Conservation (phyloP, 495 filamentous ascomycete species). For the Pyronema domesticum region DNA sequence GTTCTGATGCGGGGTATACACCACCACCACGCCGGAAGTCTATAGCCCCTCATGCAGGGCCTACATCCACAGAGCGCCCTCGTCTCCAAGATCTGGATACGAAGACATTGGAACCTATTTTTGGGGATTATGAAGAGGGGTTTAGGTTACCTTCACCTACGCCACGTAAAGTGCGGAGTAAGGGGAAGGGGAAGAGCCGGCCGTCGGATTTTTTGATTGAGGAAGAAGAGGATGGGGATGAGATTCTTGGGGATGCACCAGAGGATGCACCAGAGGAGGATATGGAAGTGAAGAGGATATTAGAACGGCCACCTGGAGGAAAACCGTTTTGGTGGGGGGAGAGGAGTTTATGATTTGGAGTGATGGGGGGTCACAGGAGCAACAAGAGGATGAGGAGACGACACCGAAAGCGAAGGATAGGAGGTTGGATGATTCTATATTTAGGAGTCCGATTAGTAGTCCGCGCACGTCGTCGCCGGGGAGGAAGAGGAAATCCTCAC, state of each 20-base stretch:
- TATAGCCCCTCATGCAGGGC: neutral
- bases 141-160: conserved; percentile 10
- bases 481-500: neutral
- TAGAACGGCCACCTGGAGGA: neutral
- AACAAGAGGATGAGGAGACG: too few species aligned
- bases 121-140: conserved; percentile 2
- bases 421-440: neutral
- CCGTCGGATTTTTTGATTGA: conserved; percentile 1
- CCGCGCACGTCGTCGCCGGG: too few species aligned
- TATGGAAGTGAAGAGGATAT: neutral
- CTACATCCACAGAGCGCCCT: conserved; percentile 12
- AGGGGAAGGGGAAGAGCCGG: neutral
- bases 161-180: conserved; percentile 1
- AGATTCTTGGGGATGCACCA: too few species aligned
- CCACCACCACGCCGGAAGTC: conserved; percentile 5
- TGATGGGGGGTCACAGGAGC: too few species aligned
- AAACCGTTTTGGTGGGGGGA: neutral
- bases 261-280: too few species aligned
- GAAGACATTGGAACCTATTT: conserved; percentile 15
- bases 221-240: neutral
- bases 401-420: neutral
- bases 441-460: too few species aligned
- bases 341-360: conserved; percentile 1
- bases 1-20: conserved; percentile 18
- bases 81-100: conserved; percentile 17